Conservation (phyloP, 768 basidiomycete genomes). For the Sarcodon sp. region DNA sequence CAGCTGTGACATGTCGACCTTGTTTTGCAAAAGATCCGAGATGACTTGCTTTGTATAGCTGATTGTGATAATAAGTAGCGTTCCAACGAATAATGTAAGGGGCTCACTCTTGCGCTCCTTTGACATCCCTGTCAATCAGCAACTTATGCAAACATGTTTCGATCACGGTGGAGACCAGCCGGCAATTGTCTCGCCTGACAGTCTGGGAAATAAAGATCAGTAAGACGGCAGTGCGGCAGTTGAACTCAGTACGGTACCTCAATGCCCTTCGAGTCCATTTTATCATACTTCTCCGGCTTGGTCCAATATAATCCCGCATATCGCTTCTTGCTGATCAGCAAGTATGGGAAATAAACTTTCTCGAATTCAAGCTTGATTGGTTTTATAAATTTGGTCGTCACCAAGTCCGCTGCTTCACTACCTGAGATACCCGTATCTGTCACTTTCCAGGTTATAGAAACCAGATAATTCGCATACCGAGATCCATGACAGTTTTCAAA, state of each 20-base stretch:
- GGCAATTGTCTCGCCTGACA: conserved; percentile 95
- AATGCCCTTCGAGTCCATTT: conserved; percentile 99
- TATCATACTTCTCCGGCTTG: conserved; percentile 87
- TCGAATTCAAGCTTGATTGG: conserved; percentile 99
- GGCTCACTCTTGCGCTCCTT: conserved; percentile 84
- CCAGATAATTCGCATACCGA: conserved; percentile 41
- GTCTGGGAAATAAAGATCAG: conserved; percentile 42
- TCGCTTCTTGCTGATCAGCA: conserved; percentile 97
- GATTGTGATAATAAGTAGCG: background rate
- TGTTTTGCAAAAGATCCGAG: conserved; percentile 90
- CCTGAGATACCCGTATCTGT: conserved; percentile 31
- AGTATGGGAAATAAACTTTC: conserved; percentile 96
- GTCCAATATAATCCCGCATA: conserved; percentile 99
- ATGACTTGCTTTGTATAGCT: conserved; percentile 93
- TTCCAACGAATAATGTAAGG: background rate
- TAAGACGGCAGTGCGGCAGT: background rate
- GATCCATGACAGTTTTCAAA: conserved; percentile 74
- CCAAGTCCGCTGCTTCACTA: conserved; percentile 83
- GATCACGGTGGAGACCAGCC: conserved; percentile 96
- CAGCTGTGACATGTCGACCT: conserved; percentile 96
- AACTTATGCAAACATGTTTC: conserved; percentile 97
- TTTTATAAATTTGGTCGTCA: conserved; percentile 82
- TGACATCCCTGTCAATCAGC: conserved; percentile 90
- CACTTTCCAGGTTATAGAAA: background rate
- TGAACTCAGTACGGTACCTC: conserved; percentile 44